Evolutionary conservation across 208 protist genomes (phyloP).

Genomic region (Trichomonas tenax): DNA sequence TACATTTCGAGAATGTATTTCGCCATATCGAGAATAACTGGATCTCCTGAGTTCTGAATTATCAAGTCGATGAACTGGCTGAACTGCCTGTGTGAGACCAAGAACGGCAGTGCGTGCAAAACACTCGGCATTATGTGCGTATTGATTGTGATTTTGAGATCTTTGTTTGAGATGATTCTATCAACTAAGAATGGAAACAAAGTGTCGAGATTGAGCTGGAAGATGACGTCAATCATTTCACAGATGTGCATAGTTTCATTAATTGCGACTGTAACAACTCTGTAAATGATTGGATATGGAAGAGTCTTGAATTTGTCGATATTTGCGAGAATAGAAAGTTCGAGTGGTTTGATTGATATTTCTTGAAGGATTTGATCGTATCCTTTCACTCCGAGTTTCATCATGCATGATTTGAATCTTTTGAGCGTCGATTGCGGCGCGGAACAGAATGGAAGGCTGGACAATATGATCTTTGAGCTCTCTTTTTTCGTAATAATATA

Average conservation of each 20-base stretch:
- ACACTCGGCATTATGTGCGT: not conserved
- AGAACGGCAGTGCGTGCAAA: not conserved
- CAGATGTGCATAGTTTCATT: not conserved
- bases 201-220: not conserved
- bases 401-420: not conserved
- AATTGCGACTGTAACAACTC: not conserved
- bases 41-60: not conserved
- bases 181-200: not conserved
- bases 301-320: not conserved
- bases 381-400: not conserved
- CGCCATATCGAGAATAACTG: not conserved
- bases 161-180: not conserved
- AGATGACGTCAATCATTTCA: not conserved
- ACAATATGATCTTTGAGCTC: not conserved
- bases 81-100: not conserved
- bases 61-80: not conserved
- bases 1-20: not conserved
- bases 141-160: not conserved
- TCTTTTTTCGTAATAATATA: not conserved
- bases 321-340: not conserved
- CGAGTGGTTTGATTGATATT: not conserved
- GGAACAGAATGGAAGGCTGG: not conserved
- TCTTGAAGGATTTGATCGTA: not conserved
- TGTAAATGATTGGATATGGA: not conserved
- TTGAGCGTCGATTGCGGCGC: not conserved